phyloP scores from a whole-genome alignment of 495 filamentous ascomycete species.

The Paragyromitra xinjiangensis region DNA sequence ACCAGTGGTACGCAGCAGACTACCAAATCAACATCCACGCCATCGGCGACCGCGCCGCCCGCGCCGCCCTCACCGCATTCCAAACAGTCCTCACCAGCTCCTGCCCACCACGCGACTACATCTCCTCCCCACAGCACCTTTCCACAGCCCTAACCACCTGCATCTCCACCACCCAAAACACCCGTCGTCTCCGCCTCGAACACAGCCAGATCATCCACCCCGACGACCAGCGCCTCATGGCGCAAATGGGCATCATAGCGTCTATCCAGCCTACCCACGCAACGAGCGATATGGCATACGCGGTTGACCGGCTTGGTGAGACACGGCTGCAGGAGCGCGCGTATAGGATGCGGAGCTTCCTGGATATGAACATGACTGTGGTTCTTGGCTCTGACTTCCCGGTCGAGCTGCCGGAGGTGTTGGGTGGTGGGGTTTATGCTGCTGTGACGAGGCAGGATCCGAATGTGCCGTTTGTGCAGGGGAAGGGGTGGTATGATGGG shows the following conservation, averaged over 20 bases:
- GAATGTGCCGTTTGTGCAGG: conserved; percentile 55
- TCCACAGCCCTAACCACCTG: conserved; percentile 33
- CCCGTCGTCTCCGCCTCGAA: conserved; percentile 69
- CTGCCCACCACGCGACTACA: conserved; percentile 59
- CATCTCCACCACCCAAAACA: conserved; percentile 2
- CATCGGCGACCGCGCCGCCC: conserved; percentile 72
- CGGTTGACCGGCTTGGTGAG: conserved; percentile 65
- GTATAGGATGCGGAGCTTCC: conserved; percentile 68
- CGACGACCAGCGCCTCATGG: conserved; percentile 67
- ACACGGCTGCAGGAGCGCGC: conserved; percentile 63
- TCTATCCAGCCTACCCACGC: conserved; percentile 76
- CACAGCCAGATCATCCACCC: conserved; percentile 72
- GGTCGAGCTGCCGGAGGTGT: conserved; percentile 68
- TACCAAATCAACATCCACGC: conserved; percentile 72
- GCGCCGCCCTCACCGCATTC: conserved; percentile 67
- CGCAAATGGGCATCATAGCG: conserved; percentile 67
- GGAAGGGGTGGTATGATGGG: conserved; percentile 65
- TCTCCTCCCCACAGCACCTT: conserved; percentile 61
- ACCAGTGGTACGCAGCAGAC: conserved; percentile 62
- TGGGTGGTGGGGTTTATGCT: conserved; percentile 70
- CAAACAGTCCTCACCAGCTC: conserved; percentile 60
- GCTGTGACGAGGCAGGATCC: conserved; percentile 66
- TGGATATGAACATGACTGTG: conserved; percentile 58
- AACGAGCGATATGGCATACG: conserved; percentile 71
- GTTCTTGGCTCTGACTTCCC: conserved; percentile 73